These are phyloP conservation scores for Cryptococcus jaspeensis DNA, from an alignment of 1,284 basidiomycete species.

Conservation along the genomic window DNA sequence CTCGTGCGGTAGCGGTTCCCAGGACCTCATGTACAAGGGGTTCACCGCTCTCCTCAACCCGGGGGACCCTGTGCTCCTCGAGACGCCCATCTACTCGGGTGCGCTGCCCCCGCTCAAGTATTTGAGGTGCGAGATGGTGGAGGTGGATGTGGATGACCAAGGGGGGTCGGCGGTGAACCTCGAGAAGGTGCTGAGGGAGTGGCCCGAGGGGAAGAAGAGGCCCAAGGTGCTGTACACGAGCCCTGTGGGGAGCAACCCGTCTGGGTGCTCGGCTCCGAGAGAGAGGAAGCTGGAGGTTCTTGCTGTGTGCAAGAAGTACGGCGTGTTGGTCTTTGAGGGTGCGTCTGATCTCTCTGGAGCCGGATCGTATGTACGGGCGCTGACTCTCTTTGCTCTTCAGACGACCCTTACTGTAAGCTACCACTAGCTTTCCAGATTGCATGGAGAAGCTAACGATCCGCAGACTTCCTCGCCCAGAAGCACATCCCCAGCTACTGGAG, in stretches of 20 bases:
- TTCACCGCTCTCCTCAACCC: slow-evolving; percentile 66
- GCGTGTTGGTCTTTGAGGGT: slow-evolving; percentile 84
- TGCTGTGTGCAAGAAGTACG: slow-evolving; percentile 67
- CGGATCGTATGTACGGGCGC: slow-evolving; percentile 1
- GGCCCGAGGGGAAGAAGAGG: slow-evolving; percentile 69
- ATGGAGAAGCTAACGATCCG: slow-evolving; percentile 29
- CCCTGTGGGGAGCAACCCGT: slow-evolving; percentile 72
- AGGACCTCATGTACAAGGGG: slow-evolving; percentile 81
- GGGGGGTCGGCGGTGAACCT: slow-evolving; percentile 70
- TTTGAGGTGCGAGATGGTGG: slow-evolving; percentile 59
- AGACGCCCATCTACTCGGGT: slow-evolving; percentile 77
- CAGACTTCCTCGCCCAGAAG: slow-evolving; percentile 60
- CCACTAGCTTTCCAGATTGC: slow-evolving; percentile 25
- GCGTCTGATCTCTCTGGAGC: slow-evolving; percentile 9
- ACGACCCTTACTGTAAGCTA: slow-evolving; percentile 67
- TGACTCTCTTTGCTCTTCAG: slow-evolving; percentile 44
- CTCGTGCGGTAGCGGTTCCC: slow-evolving; percentile 76
- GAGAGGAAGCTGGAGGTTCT: slow-evolving; percentile 77
- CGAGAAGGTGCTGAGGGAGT: slow-evolving; percentile 66
- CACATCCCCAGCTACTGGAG: slow-evolving; percentile 70
- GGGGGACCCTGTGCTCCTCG: slow-evolving; percentile 79
- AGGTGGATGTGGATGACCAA: slow-evolving; percentile 74
- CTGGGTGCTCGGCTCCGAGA: slow-evolving; percentile 70
- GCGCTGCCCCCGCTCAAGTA: slow-evolving; percentile 42
- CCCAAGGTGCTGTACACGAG: slow-evolving; percentile 78